Percentiles rank a stretch among this genome's conserved stretches.
phyloP scores from a whole-genome alignment of 176 grass and related monocot species.

The Musa schizocarpa region DNA sequence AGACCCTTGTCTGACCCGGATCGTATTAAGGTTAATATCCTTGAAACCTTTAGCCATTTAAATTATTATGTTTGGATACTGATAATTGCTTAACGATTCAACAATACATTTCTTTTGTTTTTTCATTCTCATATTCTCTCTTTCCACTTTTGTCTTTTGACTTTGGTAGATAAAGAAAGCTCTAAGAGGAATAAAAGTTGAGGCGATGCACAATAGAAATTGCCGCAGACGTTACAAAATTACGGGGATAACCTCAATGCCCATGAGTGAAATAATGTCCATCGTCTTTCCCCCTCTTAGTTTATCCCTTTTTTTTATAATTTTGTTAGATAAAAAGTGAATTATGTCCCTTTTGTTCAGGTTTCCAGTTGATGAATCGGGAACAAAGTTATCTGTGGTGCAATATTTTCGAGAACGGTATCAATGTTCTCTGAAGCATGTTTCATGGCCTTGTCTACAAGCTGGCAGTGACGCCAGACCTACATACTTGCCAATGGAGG shows the following conservation, averaged over 20 bases:
- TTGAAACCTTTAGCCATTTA: conserved; percentile 3
- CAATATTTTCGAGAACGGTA: conserved; percentile 65
- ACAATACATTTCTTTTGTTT: background rate
- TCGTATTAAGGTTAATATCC: conserved; percentile 41
- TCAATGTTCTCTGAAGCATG: conserved; percentile 28
- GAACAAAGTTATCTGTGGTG: conserved; percentile 38
- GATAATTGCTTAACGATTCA: background rate
- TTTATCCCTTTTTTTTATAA: background rate
- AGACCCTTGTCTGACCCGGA: conserved; percentile 44
- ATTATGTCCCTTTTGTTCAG: conserved; percentile 26
- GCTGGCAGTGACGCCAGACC: conserved; percentile 58
- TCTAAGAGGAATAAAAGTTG: conserved; percentile 49
- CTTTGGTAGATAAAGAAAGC: conserved; percentile 61
- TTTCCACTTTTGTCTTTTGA: background rate
- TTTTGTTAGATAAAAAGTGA: background rate
- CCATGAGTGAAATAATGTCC: conserved; percentile 59
- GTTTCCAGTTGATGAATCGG: conserved; percentile 54
- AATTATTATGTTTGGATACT: background rate
- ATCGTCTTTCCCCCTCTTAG: background rate
- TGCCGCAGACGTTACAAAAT: conserved; percentile 64
- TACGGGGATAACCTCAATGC: conserved; percentile 43
- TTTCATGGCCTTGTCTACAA: conserved; percentile 59
- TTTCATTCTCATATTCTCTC: background rate
- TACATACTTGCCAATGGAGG: conserved; percentile 74
- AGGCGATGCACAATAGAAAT: conserved; percentile 52